Conservation (phyloP, 2,329 filamentous ascomycete species). For the Penicillium sp. region DNA sequence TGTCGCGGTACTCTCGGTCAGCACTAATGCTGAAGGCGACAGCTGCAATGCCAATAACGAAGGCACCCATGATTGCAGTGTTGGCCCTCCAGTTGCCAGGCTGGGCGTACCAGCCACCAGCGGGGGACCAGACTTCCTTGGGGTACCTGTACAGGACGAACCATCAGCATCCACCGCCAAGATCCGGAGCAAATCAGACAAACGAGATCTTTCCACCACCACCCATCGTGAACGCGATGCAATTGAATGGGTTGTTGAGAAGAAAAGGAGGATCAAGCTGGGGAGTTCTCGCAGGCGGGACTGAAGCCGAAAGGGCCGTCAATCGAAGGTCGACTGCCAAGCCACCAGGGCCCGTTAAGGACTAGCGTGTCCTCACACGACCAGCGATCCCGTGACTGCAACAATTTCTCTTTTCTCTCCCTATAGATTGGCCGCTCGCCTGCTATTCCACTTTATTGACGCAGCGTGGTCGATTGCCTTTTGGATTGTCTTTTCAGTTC, state of each 20-base stretch:
- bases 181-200: constrained; percentile 44
- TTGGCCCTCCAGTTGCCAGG: constrained; percentile 94
- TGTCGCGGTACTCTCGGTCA: constrained; percentile 67
- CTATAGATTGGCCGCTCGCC: constrained; percentile 20
- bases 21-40: constrained; percentile 71
- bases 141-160: constrained; percentile 64
- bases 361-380: constrained; percentile 37
- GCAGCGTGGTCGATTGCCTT: constrained; percentile 11
- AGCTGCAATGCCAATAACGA: constrained; percentile 66
- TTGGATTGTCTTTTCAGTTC: constrained; percentile 14
- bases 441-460: constrained; percentile 19
- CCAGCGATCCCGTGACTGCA: constrained; percentile 38
- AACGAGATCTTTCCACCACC: constrained; percentile 77
- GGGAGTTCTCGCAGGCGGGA: constrained; percentile 25
- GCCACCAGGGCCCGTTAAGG: constrained; percentile 22
- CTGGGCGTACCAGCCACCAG: constrained; percentile 96
- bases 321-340: constrained; percentile 31
- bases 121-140: constrained; percentile 98
- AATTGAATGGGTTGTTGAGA: constrained; percentile 23
- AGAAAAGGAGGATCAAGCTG: constrained; percentile 23
- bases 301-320: constrained; percentile 34
- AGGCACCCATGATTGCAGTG: constrained; percentile 70
- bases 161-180: constrained; percentile 22
- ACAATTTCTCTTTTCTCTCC: constrained; percentile 41
- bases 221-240: constrained; percentile 53